These are phyloP conservation scores for Mycena belliarum DNA, from an alignment of 768 basidiomycete species.

Conservation along the genomic window DNA sequence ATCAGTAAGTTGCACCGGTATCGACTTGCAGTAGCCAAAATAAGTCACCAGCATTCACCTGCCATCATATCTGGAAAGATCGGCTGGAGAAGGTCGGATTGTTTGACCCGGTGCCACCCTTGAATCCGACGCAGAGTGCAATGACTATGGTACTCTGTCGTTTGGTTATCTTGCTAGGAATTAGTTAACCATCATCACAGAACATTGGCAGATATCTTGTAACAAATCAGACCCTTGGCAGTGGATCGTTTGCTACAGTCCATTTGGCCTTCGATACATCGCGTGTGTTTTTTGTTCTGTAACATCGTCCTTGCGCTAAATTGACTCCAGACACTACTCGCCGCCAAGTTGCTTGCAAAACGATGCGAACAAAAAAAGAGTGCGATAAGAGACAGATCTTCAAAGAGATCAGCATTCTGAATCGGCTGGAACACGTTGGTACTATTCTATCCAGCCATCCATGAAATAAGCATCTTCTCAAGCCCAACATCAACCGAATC, in stretches of 20 bases:
- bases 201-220: constrained; percentile 67
- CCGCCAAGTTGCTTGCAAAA: constrained; percentile 84
- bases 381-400: constrained; percentile 61
- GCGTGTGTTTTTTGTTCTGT: constrained; percentile 23
- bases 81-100: constrained; percentile 53
- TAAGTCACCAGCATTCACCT: constrained; percentile 59
- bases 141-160: constrained; percentile 16
- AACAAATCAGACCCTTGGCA: constrained; percentile 79
- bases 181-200: constrained; percentile 34
- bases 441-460: neutral
- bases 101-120: constrained; percentile 46
- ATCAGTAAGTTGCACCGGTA: constrained; percentile 44
- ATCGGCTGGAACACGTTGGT: constrained; percentile 65
- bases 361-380: constrained; percentile 64
- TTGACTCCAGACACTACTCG: constrained; percentile 29
- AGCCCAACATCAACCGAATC: constrained; percentile 85
- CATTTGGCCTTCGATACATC: constrained; percentile 71
- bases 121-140: constrained; percentile 55
- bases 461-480: neutral
- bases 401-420: constrained; percentile 79
- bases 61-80: constrained; percentile 57
- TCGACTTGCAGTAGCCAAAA: neutral
- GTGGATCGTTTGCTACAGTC: constrained; percentile 81
- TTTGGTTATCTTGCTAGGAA: neutral
- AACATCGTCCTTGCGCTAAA: neutral